A percentile compares a stretch with the other conserved stretches of the same genome.
Conservation (phyloP, 2,329 filamentous ascomycete species). For the Sporothrix brunneoviolacea region DNA sequence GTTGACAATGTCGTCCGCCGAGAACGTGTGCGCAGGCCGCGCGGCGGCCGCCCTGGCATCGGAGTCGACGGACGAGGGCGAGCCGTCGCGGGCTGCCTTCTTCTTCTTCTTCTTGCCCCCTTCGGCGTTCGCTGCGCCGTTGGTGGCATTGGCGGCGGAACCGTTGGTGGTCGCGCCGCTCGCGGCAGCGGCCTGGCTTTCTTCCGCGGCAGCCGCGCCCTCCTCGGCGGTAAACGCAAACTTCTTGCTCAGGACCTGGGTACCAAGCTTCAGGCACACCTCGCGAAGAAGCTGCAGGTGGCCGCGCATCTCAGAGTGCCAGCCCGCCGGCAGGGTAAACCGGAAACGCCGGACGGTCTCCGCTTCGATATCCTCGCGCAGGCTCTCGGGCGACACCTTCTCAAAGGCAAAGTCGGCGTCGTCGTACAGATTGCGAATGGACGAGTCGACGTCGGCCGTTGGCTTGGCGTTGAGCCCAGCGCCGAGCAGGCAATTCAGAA, state of each 20-base stretch:
- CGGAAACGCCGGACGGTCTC: constrained; percentile 71
- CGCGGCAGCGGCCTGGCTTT: constrained; percentile 12
- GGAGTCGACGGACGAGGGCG: constrained; percentile 39
- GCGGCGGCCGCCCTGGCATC: constrained; percentile 32
- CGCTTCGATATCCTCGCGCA: constrained; percentile 62
- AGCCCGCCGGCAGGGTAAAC: constrained; percentile 62
- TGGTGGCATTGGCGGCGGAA: constrained; percentile 25
- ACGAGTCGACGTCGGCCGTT: constrained; percentile 66
- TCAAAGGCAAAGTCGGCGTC: constrained; percentile 79
- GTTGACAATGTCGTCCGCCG: constrained; percentile 80
- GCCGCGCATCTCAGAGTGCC: constrained; percentile 57
- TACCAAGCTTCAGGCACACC: constrained; percentile 77
- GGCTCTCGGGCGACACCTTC: constrained; percentile 63
- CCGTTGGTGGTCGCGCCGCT: constrained; percentile 18
- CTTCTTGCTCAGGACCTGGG: constrained; percentile 76
- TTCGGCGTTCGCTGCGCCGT: constrained; percentile 34
- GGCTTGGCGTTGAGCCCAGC: constrained; percentile 70
- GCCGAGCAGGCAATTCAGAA: constrained; percentile 90
- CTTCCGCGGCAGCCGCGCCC: constrained; percentile 26
- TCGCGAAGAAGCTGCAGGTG: constrained; percentile 84
- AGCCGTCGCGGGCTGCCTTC: constrained; percentile 50
- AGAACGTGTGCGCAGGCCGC: constrained; percentile 56
- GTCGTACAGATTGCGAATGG: constrained; percentile 67
- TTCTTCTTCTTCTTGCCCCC: constrained; percentile 52
- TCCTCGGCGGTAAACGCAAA: constrained; percentile 55